Percentiles rank a stretch among this genome's conserved stretches.
Evolutionary conservation across 192 early-diverging fungal genomes (phyloP).

Genomic region (Funneliformis geosporum): DNA sequence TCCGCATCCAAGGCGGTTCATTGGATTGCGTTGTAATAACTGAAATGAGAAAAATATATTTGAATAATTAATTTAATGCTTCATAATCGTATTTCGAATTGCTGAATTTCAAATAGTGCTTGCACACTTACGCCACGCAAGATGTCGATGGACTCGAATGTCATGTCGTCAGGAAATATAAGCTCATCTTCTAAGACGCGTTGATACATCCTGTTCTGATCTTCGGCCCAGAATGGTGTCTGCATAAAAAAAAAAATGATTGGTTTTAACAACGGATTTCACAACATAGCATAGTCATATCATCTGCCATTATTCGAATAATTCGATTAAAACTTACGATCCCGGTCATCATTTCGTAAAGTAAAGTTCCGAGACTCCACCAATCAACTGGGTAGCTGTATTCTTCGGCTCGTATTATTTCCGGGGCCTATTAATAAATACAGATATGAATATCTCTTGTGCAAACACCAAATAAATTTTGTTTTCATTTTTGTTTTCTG

Average conservation of each 20-base stretch:
- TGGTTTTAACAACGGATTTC: background rate
- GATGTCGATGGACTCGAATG: constrained; percentile 46
- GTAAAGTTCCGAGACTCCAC: constrained; percentile 91
- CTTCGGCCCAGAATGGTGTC: constrained; percentile 62
- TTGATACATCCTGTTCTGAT: constrained; percentile 59
- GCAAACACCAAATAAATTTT: background rate
- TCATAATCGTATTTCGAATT: background rate
- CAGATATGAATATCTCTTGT: background rate
- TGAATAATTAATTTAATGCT: background rate
- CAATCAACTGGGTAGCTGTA: constrained; percentile 83
- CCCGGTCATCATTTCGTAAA: constrained; percentile 92
- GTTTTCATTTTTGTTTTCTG: background rate
- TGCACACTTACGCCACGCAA: constrained; percentile 45
- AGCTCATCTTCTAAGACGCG: constrained; percentile 57
- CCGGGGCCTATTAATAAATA: constrained; percentile 68
- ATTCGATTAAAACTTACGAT: constrained; percentile 36
- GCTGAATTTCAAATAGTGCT: background rate
- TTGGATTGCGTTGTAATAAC: constrained; percentile 59
- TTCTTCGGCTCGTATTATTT: constrained; percentile 57
- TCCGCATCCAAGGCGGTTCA: constrained; percentile 64
- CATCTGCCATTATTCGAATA: background rate
- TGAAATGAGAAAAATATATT: constrained; percentile 11
- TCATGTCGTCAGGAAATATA: constrained; percentile 51
- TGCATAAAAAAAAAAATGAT: background rate
- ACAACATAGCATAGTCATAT: too few relatives aligned